phyloP scores from a whole-genome alignment of 371 early-diverging fungal species.

The Nematocida homosporus region DNA sequence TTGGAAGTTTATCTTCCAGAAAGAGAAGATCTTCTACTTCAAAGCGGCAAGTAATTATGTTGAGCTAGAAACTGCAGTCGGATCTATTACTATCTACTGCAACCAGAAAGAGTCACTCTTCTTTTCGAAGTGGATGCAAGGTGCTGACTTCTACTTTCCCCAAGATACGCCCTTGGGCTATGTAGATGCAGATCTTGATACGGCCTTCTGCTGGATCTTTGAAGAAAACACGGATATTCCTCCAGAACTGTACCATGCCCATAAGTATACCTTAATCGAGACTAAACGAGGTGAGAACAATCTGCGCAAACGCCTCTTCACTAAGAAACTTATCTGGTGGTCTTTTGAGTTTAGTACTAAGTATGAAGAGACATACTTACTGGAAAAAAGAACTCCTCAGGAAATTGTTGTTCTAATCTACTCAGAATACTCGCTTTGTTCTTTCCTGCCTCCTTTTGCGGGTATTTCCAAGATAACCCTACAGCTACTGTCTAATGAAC shows the following conservation, averaged over 20 bases:
- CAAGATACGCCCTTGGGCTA: conserved; percentile 2
- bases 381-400: not conserved
- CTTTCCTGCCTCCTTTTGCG: not conserved
- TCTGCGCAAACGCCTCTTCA: conserved; percentile 16
- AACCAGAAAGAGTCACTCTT: not conserved
- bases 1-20: conserved; percentile 22
- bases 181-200: not conserved
- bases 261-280: not conserved
- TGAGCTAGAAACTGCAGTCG: not conserved
- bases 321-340: not conserved
- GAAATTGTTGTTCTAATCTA: conserved; percentile 2
- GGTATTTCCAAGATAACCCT: conserved; percentile 35
- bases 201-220: not conserved
- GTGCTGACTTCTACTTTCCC: no score
- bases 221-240: not conserved
- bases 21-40: conserved; percentile 8
- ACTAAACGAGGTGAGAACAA: not conserved
- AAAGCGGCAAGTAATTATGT: not conserved
- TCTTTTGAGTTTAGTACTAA: not conserved
- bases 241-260: not conserved
- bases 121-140: conserved; percentile 5
- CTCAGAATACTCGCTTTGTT: not conserved
- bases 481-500: not conserved
- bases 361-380: conserved; percentile 30
- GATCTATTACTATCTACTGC: conserved; percentile 1